Evolutionary conservation across 768 basidiomycete genomes (phyloP).

Genomic region (Agrocybe pediades): DNA sequence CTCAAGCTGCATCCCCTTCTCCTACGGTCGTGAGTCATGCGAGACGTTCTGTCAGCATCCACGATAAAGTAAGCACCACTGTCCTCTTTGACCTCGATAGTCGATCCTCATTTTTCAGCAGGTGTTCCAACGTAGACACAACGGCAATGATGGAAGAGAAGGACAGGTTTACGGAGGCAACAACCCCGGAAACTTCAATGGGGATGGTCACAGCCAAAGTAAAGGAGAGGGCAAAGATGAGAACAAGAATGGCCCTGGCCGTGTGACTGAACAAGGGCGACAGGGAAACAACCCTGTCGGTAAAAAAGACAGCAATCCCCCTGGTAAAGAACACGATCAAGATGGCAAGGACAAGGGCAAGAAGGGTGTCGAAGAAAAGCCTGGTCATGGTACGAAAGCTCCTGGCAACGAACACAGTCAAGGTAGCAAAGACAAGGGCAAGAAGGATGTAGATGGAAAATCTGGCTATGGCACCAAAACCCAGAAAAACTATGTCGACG

Average conservation of each 20-base stretch:
- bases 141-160: not conserved
- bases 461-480: not conserved
- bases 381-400: not conserved
- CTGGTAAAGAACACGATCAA: not conserved
- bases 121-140: not conserved
- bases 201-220: no score
- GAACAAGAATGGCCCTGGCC: no score
- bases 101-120: not conserved
- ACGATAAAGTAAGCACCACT: not conserved
- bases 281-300: no score
- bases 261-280: no score
- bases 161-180: not conserved
- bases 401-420: no score
- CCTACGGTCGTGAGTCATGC: not conserved
- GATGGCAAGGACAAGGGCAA: not conserved
- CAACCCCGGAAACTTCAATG: no score
- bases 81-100: not conserved
- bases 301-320: not conserved
- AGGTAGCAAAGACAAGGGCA: not conserved
- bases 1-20: not conserved
- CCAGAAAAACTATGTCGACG: not conserved
- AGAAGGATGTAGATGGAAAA: not conserved
- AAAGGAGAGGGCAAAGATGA: no score
- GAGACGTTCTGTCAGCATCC: not conserved
- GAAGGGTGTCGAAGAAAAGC: no score